Evolutionary conservation across 306 rosid genomes (phyloP).

Genomic region (Elaeagnus macrophylla): DNA sequence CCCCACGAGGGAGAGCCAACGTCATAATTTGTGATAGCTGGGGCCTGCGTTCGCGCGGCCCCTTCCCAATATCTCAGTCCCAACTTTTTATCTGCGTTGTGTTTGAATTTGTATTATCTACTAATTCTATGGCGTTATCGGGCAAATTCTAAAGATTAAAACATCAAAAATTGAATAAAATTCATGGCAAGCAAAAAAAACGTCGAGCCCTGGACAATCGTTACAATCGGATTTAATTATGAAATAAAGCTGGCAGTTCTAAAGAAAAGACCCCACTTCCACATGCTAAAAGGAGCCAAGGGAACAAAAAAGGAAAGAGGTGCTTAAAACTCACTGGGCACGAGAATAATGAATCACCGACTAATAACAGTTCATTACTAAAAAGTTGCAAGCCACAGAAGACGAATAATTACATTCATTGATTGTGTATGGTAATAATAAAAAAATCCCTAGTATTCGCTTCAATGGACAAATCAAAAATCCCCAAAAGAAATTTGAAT

Average conservation of each 20-base stretch:
- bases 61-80: slow-evolving; percentile 2
- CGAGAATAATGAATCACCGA: background rate
- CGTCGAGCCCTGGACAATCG: too few species aligned
- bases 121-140: too few species aligned
- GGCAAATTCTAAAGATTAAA: background rate
- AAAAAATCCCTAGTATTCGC: background rate
- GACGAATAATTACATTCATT: background rate
- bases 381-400: background rate
- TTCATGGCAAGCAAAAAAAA: too few species aligned
- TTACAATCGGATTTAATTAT: too few species aligned
- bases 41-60: slow-evolving; percentile 79
- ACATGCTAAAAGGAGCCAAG: too few species aligned
- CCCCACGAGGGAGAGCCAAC: slow-evolving; percentile 33
- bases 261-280: too few species aligned
- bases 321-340: background rate
- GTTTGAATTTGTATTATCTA: too few species aligned
- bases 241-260: too few species aligned
- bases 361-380: background rate
- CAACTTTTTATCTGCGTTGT: background rate
- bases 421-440: background rate
- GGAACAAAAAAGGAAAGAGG: too few species aligned
- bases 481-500: slow-evolving; percentile 4
- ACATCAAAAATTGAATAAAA: background rate
- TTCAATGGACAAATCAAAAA: slow-evolving; percentile 11
- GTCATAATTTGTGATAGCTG: slow-evolving; percentile 53